phyloP scores from a whole-genome alignment of 257 asterid species.

The Schizonepeta tenuifolia region DNA sequence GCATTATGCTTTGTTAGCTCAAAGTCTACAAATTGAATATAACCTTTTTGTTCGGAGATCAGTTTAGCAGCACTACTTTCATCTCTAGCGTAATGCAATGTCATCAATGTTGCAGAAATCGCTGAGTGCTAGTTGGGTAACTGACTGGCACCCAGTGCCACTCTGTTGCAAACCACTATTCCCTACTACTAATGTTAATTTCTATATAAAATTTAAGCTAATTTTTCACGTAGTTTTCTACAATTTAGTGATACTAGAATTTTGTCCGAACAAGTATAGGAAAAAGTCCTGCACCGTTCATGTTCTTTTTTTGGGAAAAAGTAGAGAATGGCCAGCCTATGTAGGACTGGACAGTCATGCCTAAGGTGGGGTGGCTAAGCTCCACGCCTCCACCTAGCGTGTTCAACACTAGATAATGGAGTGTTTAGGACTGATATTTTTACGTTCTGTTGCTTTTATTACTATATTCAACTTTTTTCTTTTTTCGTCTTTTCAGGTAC shows the following conservation, averaged over 20 bases:
- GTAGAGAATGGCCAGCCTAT: not conserved
- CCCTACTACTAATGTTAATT: not conserved
- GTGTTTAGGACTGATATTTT: not conserved
- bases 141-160: not conserved
- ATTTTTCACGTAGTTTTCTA: not conserved
- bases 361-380: slow-evolving; percentile 1
- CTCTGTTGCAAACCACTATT: not conserved
- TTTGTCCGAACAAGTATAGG: not conserved
- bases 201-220: not conserved
- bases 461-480: not conserved
- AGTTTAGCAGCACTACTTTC: slow-evolving; percentile 20
- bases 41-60: not conserved
- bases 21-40: not conserved
- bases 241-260: not conserved
- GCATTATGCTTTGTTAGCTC: not conserved
- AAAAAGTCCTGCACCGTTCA: not conserved
- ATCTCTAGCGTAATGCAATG: not conserved
- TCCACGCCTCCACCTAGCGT: not conserved
- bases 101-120: not conserved
- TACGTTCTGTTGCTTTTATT: not conserved
- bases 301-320: not conserved
- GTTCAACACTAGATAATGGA: not conserved
- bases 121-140: not conserved
- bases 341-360: not conserved
- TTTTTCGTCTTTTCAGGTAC: slow-evolving; percentile 44